These are phyloP conservation scores for Saccharomycopsis sp. DNA, from an alignment of 805 yeast species.

Conservation along the genomic window DNA sequence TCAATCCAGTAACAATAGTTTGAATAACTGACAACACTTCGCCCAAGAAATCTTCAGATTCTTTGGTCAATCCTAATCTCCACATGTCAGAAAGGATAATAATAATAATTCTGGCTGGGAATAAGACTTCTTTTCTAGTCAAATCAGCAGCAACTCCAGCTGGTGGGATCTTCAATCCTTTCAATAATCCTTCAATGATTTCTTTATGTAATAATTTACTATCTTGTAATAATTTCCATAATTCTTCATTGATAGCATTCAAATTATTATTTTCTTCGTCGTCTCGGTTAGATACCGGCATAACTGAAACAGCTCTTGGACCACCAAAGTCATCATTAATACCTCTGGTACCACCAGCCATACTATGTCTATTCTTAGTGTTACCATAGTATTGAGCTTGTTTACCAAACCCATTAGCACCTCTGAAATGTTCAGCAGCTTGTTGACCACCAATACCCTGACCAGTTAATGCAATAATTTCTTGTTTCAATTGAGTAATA, in stretches of 20 bases:
- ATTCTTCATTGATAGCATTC: constrained; percentile 68
- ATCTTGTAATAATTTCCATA: constrained; percentile 63
- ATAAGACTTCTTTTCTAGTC: constrained; percentile 82
- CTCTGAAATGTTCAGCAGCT: constrained; percentile 8
- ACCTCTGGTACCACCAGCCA: constrained; percentile 26
- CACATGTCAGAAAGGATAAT: constrained; percentile 95
- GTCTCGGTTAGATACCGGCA: constrained; percentile 47
- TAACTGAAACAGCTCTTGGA: constrained; percentile 55
- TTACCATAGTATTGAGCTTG: constrained; percentile 7
- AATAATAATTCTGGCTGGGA: constrained; percentile 93
- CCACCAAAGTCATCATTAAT: constrained; percentile 30
- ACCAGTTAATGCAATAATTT: constrained; percentile 37
- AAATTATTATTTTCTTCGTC: constrained; percentile 37
- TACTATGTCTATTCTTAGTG: constrained; percentile 26
- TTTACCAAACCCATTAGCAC: constrained; percentile 22
- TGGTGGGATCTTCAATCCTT: constrained; percentile 78
- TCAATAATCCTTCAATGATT: constrained; percentile 77
- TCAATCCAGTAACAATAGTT: constrained; percentile 66
- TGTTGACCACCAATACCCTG: constrained; percentile 14
- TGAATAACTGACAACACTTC: constrained; percentile 84
- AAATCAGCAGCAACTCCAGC: constrained; percentile 79
- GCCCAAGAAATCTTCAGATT: constrained; percentile 85
- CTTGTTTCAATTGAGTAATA: constrained; percentile 40
- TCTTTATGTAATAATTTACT: constrained; percentile 71
- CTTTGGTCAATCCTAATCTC: constrained; percentile 90